These are phyloP conservation scores for Collybia sp. DNA, from an alignment of 768 basidiomycete species.

Conservation along the genomic window DNA sequence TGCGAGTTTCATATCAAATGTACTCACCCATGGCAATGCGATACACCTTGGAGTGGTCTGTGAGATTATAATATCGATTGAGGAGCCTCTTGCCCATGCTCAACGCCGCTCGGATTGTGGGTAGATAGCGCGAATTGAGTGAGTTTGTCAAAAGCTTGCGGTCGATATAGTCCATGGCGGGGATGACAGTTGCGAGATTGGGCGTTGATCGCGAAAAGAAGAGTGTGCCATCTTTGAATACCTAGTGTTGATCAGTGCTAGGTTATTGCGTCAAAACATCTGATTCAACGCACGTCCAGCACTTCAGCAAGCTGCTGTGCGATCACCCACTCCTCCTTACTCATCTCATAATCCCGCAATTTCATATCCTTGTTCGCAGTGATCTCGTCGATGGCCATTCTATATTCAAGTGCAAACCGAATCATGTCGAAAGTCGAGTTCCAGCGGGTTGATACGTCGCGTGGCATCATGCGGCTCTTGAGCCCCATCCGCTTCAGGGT, in stretches of 20 bases:
- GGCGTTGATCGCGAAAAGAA: constrained; percentile 20
- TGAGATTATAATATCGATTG: too few relatives aligned
- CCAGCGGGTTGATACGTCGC: constrained; percentile 27
- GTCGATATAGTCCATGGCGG: constrained; percentile 29
- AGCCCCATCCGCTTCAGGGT: constrained; percentile 3
- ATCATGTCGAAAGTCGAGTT: constrained; percentile 30
- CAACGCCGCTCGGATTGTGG: too few relatives aligned
- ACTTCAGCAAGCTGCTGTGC: constrained; percentile 16
- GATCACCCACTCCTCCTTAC: constrained; percentile 21
- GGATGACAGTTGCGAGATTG: constrained; percentile 23
- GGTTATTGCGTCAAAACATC: neutral
- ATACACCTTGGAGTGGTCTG: too few relatives aligned
- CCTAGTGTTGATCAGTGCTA: constrained; percentile 8
- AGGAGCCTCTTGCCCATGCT: too few relatives aligned
- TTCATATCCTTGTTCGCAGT: constrained; percentile 8
- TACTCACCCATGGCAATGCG: too few relatives aligned
- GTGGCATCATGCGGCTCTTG: constrained; percentile 13
- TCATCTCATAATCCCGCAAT: constrained; percentile 11
- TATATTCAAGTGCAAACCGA: constrained; percentile 16
- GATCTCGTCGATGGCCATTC: constrained; percentile 13
- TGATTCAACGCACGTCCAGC: constrained; percentile 17
- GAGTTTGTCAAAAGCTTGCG: too few relatives aligned
- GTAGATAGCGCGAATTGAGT: too few relatives aligned
- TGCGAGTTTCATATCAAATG: too few relatives aligned
- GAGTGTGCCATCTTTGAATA: constrained; percentile 22